Base-by-base conservation (phyloP, 2,329 filamentous ascomycete species). In the Parascedosporium putredinis region DNA sequence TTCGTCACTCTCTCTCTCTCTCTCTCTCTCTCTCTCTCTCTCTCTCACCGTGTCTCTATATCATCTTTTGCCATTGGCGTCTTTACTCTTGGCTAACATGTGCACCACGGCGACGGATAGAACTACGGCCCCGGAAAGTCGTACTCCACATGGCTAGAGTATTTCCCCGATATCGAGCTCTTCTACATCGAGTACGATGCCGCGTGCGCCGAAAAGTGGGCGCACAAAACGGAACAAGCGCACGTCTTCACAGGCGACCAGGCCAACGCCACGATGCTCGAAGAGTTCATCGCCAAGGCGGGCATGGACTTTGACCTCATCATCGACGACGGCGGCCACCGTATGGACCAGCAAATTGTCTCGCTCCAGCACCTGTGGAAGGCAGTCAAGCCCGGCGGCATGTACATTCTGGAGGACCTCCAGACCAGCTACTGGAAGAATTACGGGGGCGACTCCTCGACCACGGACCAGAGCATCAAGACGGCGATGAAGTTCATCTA, bases 141-240 rank as follows among this genome's bases (percentile, higher is more conserved):
- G 4, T 70, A 68, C 51, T 59, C 66, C 53, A 66, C 65, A 14
- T 70, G 66, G 66, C 59, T 65, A 3, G 65, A 68, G 27, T 69
- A 64, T 50, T 63, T 70, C 33, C 58, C 64, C 1, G 48, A 62
- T 14, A 58, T 70, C 7, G 63, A 70, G 24, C 58, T 71, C 16
- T 69, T 69, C 53, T 68, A 65, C 51, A 68, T 71, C 51, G 67
- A 70, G 46, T 63, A 62, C 50, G 61, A 71, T 50, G 59, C 53
- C 7, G 55, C 52, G 3, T 71, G 67, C 48, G 67, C 62, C 3
- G 52, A 60, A 25, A 62, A 62, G 25, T 68, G 64, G 60, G 60
- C 61, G 5, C 52, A 58, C 44, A 62, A 65, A 20, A 65, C 59
- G 1, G 57, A 56, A 2, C 62, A 59, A 5, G 64, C 64, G 1